Percentiles rank a stretch among this genome's conserved stretches.
Conservation (phyloP, 2,329 filamentous ascomycete species). For the Curvularia verruculosa region DNA sequence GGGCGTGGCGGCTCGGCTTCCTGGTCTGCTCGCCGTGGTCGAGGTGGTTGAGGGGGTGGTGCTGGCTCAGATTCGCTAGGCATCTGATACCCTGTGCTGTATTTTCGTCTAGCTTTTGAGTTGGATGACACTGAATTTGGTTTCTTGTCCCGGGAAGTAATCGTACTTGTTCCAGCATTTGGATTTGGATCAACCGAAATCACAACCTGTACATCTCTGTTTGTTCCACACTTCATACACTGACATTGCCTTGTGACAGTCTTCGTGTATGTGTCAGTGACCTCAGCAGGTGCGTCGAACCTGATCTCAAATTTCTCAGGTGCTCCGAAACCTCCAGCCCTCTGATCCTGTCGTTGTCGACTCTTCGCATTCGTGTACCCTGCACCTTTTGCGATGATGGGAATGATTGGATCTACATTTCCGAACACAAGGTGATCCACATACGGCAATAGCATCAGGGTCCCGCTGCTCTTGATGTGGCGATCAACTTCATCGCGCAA, state of each 20-base stretch:
- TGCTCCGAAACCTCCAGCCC: slow-evolving; percentile 32
- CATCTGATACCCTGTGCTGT: slow-evolving; percentile 37
- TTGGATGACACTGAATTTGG: slow-evolving; percentile 23
- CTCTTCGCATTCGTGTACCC: slow-evolving; percentile 37
- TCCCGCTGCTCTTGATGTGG: slow-evolving; percentile 38
- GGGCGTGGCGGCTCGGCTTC: slow-evolving; percentile 16
- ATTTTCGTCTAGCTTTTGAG: slow-evolving; percentile 29
- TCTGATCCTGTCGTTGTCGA: slow-evolving; percentile 23
- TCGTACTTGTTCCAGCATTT: slow-evolving; percentile 15
- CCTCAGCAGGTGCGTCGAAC: slow-evolving; percentile 40
- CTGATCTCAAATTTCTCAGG: slow-evolving; percentile 43
- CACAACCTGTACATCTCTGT: slow-evolving; percentile 43
- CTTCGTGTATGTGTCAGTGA: slow-evolving; percentile 40
- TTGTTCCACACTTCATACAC: slow-evolving; percentile 46
- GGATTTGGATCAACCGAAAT: slow-evolving; percentile 44
- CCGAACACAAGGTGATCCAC: slow-evolving; percentile 45
- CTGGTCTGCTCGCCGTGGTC: slow-evolving; percentile 20
- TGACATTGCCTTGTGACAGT: slow-evolving; percentile 42
- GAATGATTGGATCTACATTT: slow-evolving; percentile 42
- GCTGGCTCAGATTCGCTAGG: slow-evolving; percentile 26
- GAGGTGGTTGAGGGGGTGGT: slow-evolving; percentile 24
- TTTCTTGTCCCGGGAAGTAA: slow-evolving; percentile 14
- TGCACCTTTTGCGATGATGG: slow-evolving; percentile 41
- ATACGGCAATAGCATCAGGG: slow-evolving; percentile 45
- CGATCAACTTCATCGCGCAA: slow-evolving; percentile 41